Evolutionary conservation across 768 basidiomycete genomes (phyloP).

Genomic region (Glaciozyma martinii): DNA sequence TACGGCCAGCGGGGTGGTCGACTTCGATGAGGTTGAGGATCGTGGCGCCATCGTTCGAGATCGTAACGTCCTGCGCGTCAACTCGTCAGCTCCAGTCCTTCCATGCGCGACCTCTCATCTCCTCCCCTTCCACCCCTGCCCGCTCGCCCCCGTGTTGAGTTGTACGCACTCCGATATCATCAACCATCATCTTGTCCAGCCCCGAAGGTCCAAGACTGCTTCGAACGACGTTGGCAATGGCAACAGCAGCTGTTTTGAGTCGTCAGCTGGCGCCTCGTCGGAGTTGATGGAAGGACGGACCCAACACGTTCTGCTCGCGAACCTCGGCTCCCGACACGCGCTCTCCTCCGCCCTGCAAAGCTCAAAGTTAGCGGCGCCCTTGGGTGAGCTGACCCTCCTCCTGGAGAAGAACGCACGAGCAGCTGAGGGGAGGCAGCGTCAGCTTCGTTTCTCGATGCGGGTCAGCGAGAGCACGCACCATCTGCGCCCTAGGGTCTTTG

Average conservation of each 20-base stretch:
- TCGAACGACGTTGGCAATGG: conserved; percentile 96
- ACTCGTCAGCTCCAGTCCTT: background rate
- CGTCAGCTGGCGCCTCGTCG: no score
- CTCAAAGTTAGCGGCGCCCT: background rate
- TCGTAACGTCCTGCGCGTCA: conserved; percentile 77
- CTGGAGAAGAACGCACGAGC: background rate
- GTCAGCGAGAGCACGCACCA: conserved; percentile 11
- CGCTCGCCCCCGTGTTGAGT: background rate
- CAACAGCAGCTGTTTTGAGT: conserved; percentile 64
- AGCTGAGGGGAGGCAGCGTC: conserved; percentile 10
- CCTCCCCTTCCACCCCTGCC: background rate
- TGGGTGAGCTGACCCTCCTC: background rate
- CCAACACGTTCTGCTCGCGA: conserved; percentile 49
- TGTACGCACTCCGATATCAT: conserved; percentile 78
- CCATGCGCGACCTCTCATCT: background rate
- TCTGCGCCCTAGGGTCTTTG: conserved; percentile 18
- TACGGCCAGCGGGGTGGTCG: conserved; percentile 91
- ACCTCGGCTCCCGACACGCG: conserved; percentile 29
- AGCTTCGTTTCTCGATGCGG: conserved; percentile 23
- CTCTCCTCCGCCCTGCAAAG: conserved; percentile 19
- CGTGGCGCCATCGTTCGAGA: conserved; percentile 99
- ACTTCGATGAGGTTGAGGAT: conserved; percentile 88
- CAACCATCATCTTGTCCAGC: conserved; percentile 70
- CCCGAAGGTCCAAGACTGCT: conserved; percentile 91
- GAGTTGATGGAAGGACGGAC: no score